Conservation (phyloP, 2,329 filamentous ascomycete species). For the Calonectria honghensis region DNA sequence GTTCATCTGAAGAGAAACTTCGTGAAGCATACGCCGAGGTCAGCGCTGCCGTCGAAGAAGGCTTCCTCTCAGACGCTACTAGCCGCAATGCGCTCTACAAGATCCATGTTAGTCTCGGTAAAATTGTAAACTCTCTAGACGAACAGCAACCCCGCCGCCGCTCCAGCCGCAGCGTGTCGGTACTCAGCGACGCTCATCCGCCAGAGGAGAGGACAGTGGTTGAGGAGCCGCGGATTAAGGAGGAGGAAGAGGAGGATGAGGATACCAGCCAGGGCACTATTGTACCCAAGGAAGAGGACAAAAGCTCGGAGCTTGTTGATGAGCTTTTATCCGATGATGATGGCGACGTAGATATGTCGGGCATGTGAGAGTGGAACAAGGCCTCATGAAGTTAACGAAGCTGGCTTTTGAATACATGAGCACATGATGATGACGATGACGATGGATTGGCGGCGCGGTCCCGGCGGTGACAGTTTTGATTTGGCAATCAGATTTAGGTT, state of each 20-base stretch:
- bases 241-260: conserved; percentile 67
- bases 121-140: conserved; percentile 78
- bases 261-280: conserved; percentile 60
- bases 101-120: conserved; percentile 79
- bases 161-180: conserved; percentile 67
- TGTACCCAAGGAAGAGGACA: conserved; percentile 57
- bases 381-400: conserved; percentile 46
- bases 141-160: conserved; percentile 63
- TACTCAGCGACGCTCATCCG: conserved; percentile 55
- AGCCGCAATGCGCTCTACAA: conserved; percentile 80
- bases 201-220: conserved; percentile 63
- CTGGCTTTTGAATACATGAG: conserved; percentile 38
- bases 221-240: conserved; percentile 68
- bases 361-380: conserved; percentile 47
- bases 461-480: conserved; percentile 40
- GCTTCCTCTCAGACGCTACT: conserved; percentile 75
- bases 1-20: conserved; percentile 76
- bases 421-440: conserved; percentile 43
- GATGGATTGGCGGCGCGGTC: conserved; percentile 35
- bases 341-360: conserved; percentile 60
- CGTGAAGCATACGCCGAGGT: conserved; percentile 75
- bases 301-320: conserved; percentile 61
- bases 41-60: conserved; percentile 77
- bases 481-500: conserved; percentile 45
- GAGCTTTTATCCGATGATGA: conserved; percentile 65